Base-by-base conservation (phyloP, 371 early-diverging fungal genomes). In the Circinella umbellata region DNA sequence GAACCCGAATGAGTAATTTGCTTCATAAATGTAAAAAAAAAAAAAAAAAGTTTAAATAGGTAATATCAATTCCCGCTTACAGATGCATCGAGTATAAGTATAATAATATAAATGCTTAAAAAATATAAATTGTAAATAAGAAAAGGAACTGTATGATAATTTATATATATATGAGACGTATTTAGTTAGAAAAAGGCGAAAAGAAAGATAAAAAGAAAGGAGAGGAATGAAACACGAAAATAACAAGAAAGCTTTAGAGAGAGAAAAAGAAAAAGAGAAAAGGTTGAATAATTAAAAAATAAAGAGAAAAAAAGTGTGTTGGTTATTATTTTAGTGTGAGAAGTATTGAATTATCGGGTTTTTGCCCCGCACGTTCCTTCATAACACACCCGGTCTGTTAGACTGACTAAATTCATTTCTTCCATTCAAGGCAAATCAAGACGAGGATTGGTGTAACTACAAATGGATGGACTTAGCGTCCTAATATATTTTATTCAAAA, bases 11-110 rank as follows among this genome's bases (percentile, higher is more conserved):
- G 60, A 37, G 10, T 36, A 60, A 7, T 34, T 27, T 27, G 27
- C 2, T 27, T 27, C 27, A 27, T 27, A 27, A 27, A 55, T 46
- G 11, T 42, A 14, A 18, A 17, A 57, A n/a, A 5, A 42, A 49
- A 57, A 20, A 34, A 51, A 34, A 49, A n/a, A 20, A 36, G 34
- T 10, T 20, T n/a, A 54, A 20, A 36, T 7, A 42, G 37, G 27
- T 20, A 36, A 59, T 59, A 17, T 59, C 15, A 27, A 37, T 6
- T 39, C 14, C 42, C 11, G 53, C 73, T 76, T 81, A 81, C 81
- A 81, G 74, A 74, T 81, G 79, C 81, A 81, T 81, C 46, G n/a
- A 46, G 9, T 35, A 47, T 18, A 9, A 34, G 27, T n/a, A 9
- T 42, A 6, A 11, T 42, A 9, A 42, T 42, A 42, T 9, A 42